These are phyloP conservation scores for Huntiella abstrusa DNA, from an alignment of 2,329 filamentous ascomycete genomes.

Conservation along the genomic window DNA sequence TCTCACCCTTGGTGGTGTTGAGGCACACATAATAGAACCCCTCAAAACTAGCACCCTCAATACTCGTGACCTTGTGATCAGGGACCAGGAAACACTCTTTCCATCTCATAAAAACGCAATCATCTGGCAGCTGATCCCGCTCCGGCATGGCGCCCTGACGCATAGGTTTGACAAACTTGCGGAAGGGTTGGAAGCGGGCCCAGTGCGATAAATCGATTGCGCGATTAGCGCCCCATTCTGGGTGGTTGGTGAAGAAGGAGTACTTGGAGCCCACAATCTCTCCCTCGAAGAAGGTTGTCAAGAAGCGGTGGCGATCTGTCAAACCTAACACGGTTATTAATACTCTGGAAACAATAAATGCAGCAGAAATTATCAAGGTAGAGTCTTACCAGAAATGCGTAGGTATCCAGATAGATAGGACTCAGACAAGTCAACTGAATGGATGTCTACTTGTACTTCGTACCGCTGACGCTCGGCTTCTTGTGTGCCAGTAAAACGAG, in stretches of 20 bases:
- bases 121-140: constrained; percentile 57
- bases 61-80: constrained; percentile 78
- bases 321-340: constrained; percentile 38
- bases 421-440: constrained; percentile 85
- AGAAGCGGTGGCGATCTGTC: constrained; percentile 87
- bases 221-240: constrained; percentile 77
- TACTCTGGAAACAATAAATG: neutral
- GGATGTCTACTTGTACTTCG: constrained; percentile 91
- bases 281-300: constrained; percentile 95
- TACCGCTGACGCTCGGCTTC: constrained; percentile 86
- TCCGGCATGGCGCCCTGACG: constrained; percentile 36
- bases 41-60: constrained; percentile 88
- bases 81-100: constrained; percentile 97
- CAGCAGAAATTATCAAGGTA: constrained; percentile 3
- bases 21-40: constrained; percentile 99
- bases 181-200: constrained; percentile 75
- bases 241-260: constrained; percentile 77
- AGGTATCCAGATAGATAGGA: constrained; percentile 91
- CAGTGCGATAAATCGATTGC: constrained; percentile 89
- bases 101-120: constrained; percentile 97
- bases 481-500: constrained; percentile 76
- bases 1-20: constrained; percentile 70
- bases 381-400: constrained; percentile 64
- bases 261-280: constrained; percentile 94
- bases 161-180: constrained; percentile 45